Evolutionary conservation across 768 basidiomycete genomes (phyloP), one percentile per base, ranked within the genome.

Genomic region (Paxillus involutus): DNA sequence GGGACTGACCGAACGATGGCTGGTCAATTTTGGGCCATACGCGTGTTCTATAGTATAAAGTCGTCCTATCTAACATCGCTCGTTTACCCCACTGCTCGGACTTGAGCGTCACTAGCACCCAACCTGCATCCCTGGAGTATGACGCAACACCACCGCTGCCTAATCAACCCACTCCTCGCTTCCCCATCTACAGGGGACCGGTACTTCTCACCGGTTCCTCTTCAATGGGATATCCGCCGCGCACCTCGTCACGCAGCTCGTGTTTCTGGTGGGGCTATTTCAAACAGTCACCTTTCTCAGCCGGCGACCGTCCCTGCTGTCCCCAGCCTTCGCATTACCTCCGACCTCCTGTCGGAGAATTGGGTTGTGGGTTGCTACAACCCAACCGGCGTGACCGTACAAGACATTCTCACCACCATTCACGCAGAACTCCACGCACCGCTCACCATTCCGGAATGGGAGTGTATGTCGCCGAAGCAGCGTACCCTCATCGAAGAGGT

Each of bases 191-290:
- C 57, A 9, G 61, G 64, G 17, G 51, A 59, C 3, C 52, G 45
- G 10, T 12, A 53, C 52, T 44, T 29, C 16, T 50, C 13, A 26
- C 57, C 54, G n/a, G 53, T 60, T 45, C 65, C 62, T 10, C 53
- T 83, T 36, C 53, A 75, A 14, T 85, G 83, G 83, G 82, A 85
- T 61, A 42, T 80, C 42, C 77, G 80, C 36, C 67, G 72, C 49
- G 30, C 71, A n/a, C 80, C 81, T 9, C 65, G 9, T 53, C 69
- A 39, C 26, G 26, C 47, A 4, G 68, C 63, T 44, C 49, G 53
- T 52, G 37, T 66, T 3, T 47, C 52, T 4, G 57, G 52, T 6
- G 49, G 49, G 6, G 11, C 30, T 14, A 41, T 56, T 4, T 56
- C 61, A 6, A 4, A 46, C 49, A 33, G 53, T 16, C 67, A 77